These are phyloP conservation scores for Arabidopsis thaliana DNA, from an alignment of 345 rosid genomes.

Conservation along the genomic window TAIR10.1 NC_003076.8:6327001-6327500, in stretches of 20 bases:
- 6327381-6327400: slow-evolving; percentile 83
- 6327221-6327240: slow-evolving; percentile 1
- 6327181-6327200: slow-evolving; percentile 35
- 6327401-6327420: slow-evolving; percentile 16
- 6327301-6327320: slow-evolving; percentile 33
- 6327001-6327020: slow-evolving; percentile 97
- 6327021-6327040: slow-evolving; percentile 90
- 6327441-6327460: slow-evolving; percentile 19
- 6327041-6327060: slow-evolving; percentile 16
- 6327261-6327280: background rate
- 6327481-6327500: slow-evolving; percentile 94
- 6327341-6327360: slow-evolving; percentile 85
- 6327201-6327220: slow-evolving; percentile 24
- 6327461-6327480: slow-evolving; percentile 62
- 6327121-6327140: slow-evolving; percentile 84
- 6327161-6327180: slow-evolving; percentile 90
- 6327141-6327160: slow-evolving; percentile 77
- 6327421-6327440: slow-evolving; percentile 9
- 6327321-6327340: slow-evolving; percentile 89
- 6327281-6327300: slow-evolving; percentile 38
- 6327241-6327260: background rate
- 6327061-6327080: background rate
- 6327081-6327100: slow-evolving; percentile 10
- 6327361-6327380: slow-evolving; percentile 96
- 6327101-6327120: slow-evolving; percentile 60